Base-by-base conservation (phyloP, 2,329 filamentous ascomycete species). In the Aureobasidium lini region DNA sequence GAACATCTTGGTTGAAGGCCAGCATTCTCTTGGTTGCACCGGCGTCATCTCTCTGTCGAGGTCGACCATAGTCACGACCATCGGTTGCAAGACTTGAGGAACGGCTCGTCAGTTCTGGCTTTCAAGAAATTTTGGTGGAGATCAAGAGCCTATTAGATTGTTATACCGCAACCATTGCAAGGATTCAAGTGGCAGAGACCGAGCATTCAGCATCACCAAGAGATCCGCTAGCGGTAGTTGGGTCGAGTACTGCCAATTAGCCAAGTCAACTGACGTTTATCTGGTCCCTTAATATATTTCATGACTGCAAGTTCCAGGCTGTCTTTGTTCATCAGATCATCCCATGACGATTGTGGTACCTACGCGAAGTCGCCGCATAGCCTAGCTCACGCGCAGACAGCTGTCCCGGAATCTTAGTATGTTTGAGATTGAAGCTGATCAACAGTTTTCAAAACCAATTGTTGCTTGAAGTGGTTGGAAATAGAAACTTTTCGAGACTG, bases 251-350 rank as follows among this genome's bases (percentile, higher is more conserved):
- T 31, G 23, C 36, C 36, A 39, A 28, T 39, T 8, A 11, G 36
- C 34, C 8, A 15, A 40, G 18, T 40, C 48, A 52, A 15, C 16
- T 39, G 48, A 39, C 48, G 23, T 52, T 39, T 7, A 40, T 52
- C 16, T 52, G 13, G 23, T 39, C 23, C 48, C 36, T 52, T 31
- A 40, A 52, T 52, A 31, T 40, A 52, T 52, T 39, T 11, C 6
- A 15, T 18, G 9, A 23, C 18, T n/a, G n/a, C 11, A 50, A 52
- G 31, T 40, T 40, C 11, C 34, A 16, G 15, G 16, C 3, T 11
- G 48, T 52, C 47, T 52, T 52, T 52, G 48, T 52, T 52, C 48
- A 11, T 5, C 10, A 52, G 23, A 29, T 36, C 48, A 15, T 52
- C 48, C 23, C 36, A 39, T 52, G 48, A 52, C 23, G 34, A 28